Evolutionary conservation across 768 basidiomycete genomes (phyloP), one percentile per base, ranked within the genome.

Genomic region (Tylopilus subfusipes): DNA sequence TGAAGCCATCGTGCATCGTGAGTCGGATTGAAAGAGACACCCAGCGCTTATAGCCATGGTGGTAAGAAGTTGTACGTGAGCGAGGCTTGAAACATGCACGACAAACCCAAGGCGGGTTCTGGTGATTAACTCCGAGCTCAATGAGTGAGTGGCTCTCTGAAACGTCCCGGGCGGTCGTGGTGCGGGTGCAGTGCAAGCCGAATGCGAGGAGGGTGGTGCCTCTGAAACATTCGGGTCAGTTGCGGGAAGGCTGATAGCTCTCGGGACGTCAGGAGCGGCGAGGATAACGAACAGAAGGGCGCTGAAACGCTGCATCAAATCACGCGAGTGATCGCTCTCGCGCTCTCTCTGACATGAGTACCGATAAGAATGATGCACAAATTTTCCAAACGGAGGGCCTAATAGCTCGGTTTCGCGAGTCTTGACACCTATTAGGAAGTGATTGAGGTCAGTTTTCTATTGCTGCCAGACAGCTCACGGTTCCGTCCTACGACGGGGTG

Each of bases 401-500:
- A 11, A 22, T 34, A 24, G 2, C 19, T 11, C 8, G 31, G 2
- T 24, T 40, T 30, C 18, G 27, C 19, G 18, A 9, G 3, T 40
- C 8, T 6, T 2, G 19, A 50, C 24, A 24, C 11, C 24, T 9
- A 25, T n/a, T 25, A 25, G 34, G 10, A 25, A 29, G 42, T 24
- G 7, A 18, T 16, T 36, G 34, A 18, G 34, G 34, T 51, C 31
- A 10, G 31, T 11, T 36, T 16, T 21, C 19, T 46, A 44, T 11
- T 33, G 19, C n/a, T 16, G n/a, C 38, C 49, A 36, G 31, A 13
- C 31, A 33, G 31, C 7, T 27, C 6, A n/a, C 56, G 56, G 56
- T 58, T 33, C 63, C 63, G 60, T 27, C 43, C 52, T 50, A 30
- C 19, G 52, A 60, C 53, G 51, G 48, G n/a, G 5, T 6, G 13